Conservation (phyloP, 441 rosid genomes). For the Raphanus hybrid region DNA sequence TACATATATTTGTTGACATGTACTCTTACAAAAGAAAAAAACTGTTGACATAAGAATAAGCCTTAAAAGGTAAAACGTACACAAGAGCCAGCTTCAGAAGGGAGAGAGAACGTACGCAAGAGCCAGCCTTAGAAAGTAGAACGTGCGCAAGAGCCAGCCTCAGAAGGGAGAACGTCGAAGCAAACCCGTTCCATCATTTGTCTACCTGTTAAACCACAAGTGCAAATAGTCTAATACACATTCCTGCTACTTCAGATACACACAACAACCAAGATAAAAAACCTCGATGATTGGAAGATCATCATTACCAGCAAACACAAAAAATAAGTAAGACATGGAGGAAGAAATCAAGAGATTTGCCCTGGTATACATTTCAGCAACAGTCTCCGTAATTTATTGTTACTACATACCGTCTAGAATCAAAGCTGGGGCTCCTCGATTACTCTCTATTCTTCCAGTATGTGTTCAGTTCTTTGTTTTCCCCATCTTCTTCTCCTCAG, state of each 20-base stretch:
- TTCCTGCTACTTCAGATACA: background rate
- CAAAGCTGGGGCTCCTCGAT: conserved; percentile 38
- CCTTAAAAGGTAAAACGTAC: no score
- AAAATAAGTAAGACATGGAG: conserved; percentile 30
- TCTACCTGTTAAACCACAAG: background rate
- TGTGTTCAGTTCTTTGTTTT: conserved; percentile 40
- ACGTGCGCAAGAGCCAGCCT: background rate
- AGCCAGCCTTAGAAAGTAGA: background rate
- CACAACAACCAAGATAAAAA: conserved; percentile 10
- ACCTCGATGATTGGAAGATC: background rate
- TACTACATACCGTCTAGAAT: conserved; percentile 39
- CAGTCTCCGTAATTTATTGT: conserved; percentile 42
- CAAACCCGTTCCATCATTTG: background rate
- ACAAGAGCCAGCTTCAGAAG: no score
- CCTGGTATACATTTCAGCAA: conserved; percentile 22
- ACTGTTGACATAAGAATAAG: no score
- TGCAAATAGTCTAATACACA: background rate
- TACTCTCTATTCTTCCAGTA: conserved; percentile 48
- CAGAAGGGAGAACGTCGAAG: conserved; percentile 2
- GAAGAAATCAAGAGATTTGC: conserved; percentile 37
- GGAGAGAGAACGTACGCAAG: background rate
- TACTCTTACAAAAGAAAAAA: no score
- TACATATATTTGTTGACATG: no score
- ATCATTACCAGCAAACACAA: background rate
- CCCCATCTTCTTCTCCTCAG: conserved; percentile 37